These are phyloP conservation scores for Didymella keratinophila DNA, from an alignment of 2,329 filamentous ascomycete genomes.

Conservation along the genomic window DNA sequence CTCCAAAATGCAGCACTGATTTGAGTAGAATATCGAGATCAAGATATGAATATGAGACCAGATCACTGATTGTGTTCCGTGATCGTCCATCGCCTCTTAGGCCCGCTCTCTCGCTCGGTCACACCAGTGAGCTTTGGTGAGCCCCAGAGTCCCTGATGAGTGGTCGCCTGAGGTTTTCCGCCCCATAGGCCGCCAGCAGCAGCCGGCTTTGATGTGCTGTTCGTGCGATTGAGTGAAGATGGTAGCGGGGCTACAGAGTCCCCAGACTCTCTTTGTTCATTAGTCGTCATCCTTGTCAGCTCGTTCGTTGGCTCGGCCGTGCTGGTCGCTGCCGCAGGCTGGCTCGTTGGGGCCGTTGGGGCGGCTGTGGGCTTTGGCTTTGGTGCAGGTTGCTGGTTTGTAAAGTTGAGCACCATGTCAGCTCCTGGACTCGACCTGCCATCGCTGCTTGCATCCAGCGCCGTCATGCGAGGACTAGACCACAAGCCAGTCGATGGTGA, in stretches of 20 bases:
- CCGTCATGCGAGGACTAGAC: conserved; percentile 43
- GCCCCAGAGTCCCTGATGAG: conserved; percentile 55
- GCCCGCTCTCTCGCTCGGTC: conserved; percentile 49
- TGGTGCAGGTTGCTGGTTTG: conserved; percentile 31
- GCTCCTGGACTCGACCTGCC: conserved; percentile 35
- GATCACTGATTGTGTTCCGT: conserved; percentile 42
- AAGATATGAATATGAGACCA: neutral
- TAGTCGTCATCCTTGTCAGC: conserved; percentile 29
- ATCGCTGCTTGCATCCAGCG: conserved; percentile 29
- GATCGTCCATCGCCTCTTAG: conserved; percentile 56
- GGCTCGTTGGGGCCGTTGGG: neutral
- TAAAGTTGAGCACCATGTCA: conserved; percentile 48
- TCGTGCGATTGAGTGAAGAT: conserved; percentile 28
- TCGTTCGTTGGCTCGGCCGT: conserved; percentile 16
- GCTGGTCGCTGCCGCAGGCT: conserved; percentile 5
- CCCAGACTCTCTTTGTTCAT: conserved; percentile 41
- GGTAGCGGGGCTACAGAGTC: conserved; percentile 45
- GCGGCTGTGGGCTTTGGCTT: conserved; percentile 18
- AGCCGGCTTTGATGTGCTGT: conserved; percentile 17
- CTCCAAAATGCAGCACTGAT: neutral
- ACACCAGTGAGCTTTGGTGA: conserved; percentile 46
- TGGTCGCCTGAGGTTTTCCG: conserved; percentile 27
- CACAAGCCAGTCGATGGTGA: conserved; percentile 50
- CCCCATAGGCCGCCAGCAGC: conserved; percentile 38
- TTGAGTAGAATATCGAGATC: neutral